phyloP scores from a whole-genome alignment of 2,329 filamentous ascomycete species.

The Nemania bipapillata region DNA sequence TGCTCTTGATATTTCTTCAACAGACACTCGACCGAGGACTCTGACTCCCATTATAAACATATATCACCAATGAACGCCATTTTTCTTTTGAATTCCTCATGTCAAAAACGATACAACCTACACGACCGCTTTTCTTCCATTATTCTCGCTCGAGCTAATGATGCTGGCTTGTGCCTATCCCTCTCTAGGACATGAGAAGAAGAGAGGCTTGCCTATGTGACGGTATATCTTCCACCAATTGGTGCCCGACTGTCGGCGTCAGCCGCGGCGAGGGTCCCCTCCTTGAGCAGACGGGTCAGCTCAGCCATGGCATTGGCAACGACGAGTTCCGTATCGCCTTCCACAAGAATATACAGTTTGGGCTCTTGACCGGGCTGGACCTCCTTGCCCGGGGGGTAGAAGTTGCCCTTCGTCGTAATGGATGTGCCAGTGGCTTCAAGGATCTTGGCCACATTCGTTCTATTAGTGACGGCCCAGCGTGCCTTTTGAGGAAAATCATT shows the following conservation, averaged over 20 bases:
- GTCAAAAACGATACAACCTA: neutral
- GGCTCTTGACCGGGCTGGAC: conserved; percentile 79
- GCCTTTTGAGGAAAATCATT: conserved; percentile 99
- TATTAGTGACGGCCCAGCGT: conserved; percentile 97
- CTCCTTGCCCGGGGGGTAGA: conserved; percentile 84
- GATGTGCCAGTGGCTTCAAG: conserved; percentile 93
- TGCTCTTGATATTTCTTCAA: neutral
- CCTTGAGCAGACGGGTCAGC: conserved; percentile 85
- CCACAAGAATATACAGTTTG: conserved; percentile 98
- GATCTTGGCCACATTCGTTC: conserved; percentile 98
- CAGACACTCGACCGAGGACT: neutral
- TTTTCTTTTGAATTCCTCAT: conserved; percentile 22
- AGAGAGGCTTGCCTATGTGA: conserved; percentile 67
- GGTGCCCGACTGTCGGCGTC: conserved; percentile 86
- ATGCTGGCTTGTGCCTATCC: neutral
- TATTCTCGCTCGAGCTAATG: neutral
- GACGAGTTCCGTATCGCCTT: conserved; percentile 93
- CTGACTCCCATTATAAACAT: neutral
- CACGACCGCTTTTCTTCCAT: neutral
- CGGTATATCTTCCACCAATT: conserved; percentile 83
- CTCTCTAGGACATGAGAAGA: neutral
- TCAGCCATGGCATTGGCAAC: conserved; percentile 92
- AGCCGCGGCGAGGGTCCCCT: conserved; percentile 88
- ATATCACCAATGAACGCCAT: conserved; percentile 25
- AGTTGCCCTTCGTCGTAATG: conserved; percentile 96